Evolutionary conservation across 352 stramenopile species (phyloP).

Genomic region (Phytophthora litchii): DNA sequence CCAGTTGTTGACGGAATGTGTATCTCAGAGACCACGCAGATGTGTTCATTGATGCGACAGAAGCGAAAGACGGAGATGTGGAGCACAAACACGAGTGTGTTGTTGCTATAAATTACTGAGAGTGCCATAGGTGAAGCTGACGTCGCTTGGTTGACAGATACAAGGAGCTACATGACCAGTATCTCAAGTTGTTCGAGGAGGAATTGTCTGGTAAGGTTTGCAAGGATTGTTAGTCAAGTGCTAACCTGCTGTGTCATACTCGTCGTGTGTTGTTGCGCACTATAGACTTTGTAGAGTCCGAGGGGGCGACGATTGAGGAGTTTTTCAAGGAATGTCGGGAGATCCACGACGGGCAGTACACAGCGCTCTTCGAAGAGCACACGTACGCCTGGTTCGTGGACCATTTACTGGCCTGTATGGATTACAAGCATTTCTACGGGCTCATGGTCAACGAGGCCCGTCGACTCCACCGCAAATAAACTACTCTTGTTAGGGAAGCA

Average conservation of each 20-base stretch:
- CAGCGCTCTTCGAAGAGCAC: conserved; percentile 73
- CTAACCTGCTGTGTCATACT: background rate
- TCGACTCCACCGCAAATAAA: conserved; percentile 65
- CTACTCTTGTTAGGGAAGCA: background rate
- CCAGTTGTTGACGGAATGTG: conserved; percentile 11
- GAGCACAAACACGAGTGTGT: conserved; percentile 80
- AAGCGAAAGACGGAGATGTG: conserved; percentile 65
- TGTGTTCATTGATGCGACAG: conserved; percentile 64
- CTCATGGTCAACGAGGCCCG: conserved; percentile 84
- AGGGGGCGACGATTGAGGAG: conserved; percentile 64
- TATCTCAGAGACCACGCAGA: conserved; percentile 58
- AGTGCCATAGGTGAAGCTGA: background rate
- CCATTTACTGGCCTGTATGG: conserved; percentile 77
- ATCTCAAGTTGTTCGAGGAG: conserved; percentile 74
- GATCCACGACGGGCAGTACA: conserved; percentile 64
- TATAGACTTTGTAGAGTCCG: conserved; percentile 75
- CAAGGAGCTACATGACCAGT: conserved; percentile 78
- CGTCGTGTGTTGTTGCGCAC: background rate
- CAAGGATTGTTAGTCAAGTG: background rate
- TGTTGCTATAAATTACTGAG: background rate
- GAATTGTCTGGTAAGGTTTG: conserved; percentile 54
- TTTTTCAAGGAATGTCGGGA: conserved; percentile 76
- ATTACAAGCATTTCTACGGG: conserved; percentile 83
- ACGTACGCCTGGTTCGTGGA: conserved; percentile 81
- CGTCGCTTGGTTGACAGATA: conserved; percentile 40